Base-by-base conservation (phyloP, 495 filamentous ascomycete genomes). In the Xylaria nigripes region DNA sequence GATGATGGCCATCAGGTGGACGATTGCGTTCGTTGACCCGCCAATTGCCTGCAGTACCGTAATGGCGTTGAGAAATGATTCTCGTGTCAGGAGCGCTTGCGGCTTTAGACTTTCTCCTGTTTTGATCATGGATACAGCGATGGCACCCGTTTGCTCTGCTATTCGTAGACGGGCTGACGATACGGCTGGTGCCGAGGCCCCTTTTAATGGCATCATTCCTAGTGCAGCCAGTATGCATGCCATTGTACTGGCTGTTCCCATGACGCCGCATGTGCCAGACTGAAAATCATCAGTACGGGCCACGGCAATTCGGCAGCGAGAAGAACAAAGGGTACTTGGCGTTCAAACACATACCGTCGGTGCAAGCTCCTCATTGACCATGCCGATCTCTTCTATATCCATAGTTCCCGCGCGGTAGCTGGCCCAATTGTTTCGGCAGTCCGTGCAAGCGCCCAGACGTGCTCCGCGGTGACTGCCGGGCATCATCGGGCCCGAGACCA, bases 221-320 rank as follows among this genome's bases (percentile, higher is more conserved):
- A 86, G 70, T 0, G 74, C 83, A 16, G 76, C 81, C 19, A 79
- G 76, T 8, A 86, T 65, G 52, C 83, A 86, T 2, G 83, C 82
- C 82, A 86, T 86, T 21, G 83, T 86, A 43, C 76, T 81, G 6
- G 83, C 83, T 9, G 83, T 86, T 12, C 83, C 83, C 82, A 85
- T 85, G 2, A 86, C 83, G 21, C 83, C 83, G 59, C 83, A 86
- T 9, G 83, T 86, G 21, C 83, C 83, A 5, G 75, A 75, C 81
- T 84, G 54, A 27, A n/a, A 22, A 0, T 16, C n/a, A 10, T 34
- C 32, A 34, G 32, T n/a, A n/a, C 6, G 32, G 32, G 13, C 12
- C 2, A 13, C 2, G 32, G 40, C 8, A 19, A 43, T 41, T 41
- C 51, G 41, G 36, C 42, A 7, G 46, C 29, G 16, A 4, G 21